Percentiles rank a stretch among this genome's conserved stretches.
These are phyloP conservation scores for Mycena belliarum DNA, from an alignment of 768 basidiomycete genomes.

Conservation along the genomic window DNA sequence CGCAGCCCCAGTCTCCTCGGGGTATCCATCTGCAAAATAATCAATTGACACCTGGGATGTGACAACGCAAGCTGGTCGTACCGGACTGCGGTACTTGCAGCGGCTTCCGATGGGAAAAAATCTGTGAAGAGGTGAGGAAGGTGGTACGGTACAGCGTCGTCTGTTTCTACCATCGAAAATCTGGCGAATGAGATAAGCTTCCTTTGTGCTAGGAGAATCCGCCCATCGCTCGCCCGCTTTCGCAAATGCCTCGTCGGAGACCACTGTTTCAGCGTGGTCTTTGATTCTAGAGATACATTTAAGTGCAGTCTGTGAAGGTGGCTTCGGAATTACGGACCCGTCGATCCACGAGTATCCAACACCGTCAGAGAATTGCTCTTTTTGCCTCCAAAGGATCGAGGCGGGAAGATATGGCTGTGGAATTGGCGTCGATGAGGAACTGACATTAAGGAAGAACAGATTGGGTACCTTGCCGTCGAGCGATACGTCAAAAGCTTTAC, in stretches of 20 bases:
- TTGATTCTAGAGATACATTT: constrained; percentile 65
- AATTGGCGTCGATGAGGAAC: neutral
- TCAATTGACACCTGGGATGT: constrained; percentile 7
- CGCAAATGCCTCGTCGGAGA: constrained; percentile 83
- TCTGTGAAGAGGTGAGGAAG: constrained; percentile 40
- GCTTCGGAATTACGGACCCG: constrained; percentile 52
- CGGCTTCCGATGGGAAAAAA: constrained; percentile 82
- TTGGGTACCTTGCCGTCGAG: constrained; percentile 68
- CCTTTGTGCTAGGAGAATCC: constrained; percentile 90
- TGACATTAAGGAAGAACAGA: neutral
- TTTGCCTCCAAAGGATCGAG: constrained; percentile 97
- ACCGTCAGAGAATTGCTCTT: constrained; percentile 99
- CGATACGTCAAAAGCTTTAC: constrained; percentile 91
- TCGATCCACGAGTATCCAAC: constrained; percentile 99
- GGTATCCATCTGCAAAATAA: constrained; percentile 76
- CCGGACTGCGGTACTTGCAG: constrained; percentile 90
- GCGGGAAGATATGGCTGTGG: constrained; percentile 85
- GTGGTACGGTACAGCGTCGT: too few species aligned
- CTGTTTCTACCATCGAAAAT: constrained; percentile 73
- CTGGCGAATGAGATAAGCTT: constrained; percentile 91
- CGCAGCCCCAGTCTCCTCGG: constrained; percentile 95
- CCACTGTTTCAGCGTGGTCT: constrained; percentile 69
- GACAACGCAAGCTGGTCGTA: constrained; percentile 35
- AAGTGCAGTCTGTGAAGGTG: neutral
- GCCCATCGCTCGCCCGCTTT: constrained; percentile 75